These are phyloP conservation scores for Euphorbia corollata DNA, from an alignment of 441 rosid genomes.

Conservation along the genomic window DNA sequence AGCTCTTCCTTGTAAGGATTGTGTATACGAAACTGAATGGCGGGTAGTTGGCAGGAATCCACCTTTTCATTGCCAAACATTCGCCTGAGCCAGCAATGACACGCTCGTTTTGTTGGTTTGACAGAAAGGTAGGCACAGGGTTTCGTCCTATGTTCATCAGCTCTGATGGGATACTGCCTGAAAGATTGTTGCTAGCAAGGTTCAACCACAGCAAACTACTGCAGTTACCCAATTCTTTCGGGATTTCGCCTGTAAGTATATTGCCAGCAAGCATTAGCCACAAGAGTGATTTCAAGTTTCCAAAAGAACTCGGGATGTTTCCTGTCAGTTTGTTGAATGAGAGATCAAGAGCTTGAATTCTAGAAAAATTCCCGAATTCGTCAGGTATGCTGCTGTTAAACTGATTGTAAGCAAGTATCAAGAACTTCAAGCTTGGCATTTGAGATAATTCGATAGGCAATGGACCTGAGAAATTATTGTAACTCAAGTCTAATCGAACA, in stretches of 20 bases:
- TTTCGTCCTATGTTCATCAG: constrained; percentile 51
- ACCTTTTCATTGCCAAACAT: constrained; percentile 68
- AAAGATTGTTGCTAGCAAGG: constrained; percentile 62
- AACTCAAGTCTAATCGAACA: constrained; percentile 60
- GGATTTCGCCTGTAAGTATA: constrained; percentile 53
- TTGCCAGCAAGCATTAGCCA: constrained; percentile 93
- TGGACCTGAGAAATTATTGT: constrained; percentile 55
- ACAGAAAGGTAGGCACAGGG: constrained; percentile 44
- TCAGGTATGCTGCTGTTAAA: constrained; percentile 58
- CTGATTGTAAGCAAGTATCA: constrained; percentile 52
- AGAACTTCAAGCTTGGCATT: constrained; percentile 49
- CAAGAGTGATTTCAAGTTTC: constrained; percentile 59
- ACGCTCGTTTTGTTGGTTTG: constrained; percentile 28
- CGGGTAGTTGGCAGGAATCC: constrained; percentile 91
- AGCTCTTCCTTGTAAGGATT: constrained; percentile 59
- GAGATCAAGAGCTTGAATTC: constrained; percentile 73
- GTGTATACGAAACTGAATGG: constrained; percentile 68
- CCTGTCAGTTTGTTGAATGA: constrained; percentile 66
- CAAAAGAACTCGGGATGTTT: constrained; percentile 53
- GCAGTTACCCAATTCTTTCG: constrained; percentile 65
- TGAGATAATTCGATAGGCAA: constrained; percentile 52
- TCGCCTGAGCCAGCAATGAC: constrained; percentile 58
- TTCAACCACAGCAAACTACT: constrained; percentile 75
- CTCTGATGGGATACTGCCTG: constrained; percentile 54
- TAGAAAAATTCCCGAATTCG: constrained; percentile 53